Conservation (phyloP, 2,329 filamentous ascomycete species). For the Ophiostoma sp. region DNA sequence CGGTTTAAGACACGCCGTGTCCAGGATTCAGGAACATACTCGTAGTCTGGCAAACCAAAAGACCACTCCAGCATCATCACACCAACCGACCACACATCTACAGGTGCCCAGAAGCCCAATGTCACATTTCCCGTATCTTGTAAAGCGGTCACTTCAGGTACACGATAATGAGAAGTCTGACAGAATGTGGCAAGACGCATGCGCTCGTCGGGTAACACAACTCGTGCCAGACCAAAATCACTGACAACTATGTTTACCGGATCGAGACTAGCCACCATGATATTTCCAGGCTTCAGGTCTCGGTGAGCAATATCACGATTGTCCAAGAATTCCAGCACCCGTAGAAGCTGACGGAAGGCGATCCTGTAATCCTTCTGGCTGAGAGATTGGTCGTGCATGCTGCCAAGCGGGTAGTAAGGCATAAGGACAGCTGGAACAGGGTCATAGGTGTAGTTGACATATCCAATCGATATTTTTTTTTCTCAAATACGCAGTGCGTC, state of each 20-base stretch:
- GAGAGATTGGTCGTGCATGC: neutral
- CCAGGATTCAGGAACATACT: too few species aligned
- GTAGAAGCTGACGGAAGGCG: conserved; percentile 13
- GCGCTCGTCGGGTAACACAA: neutral
- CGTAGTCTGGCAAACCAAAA: too few species aligned
- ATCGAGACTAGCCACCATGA: conserved; percentile 83
- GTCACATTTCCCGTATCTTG: too few species aligned
- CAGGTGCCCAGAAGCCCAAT: too few species aligned
- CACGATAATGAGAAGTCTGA: neutral
- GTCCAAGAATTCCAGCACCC: conserved; percentile 9
- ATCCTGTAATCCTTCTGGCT: neutral
- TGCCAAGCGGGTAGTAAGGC: conserved; percentile 1
- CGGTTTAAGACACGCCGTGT: too few species aligned
- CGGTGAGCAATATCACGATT: conserved; percentile 50
- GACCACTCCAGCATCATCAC: too few species aligned
- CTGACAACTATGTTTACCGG: conserved; percentile 69
- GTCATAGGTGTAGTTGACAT: neutral
- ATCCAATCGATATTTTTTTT: neutral
- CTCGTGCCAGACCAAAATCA: neutral
- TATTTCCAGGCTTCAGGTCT: conserved; percentile 71
- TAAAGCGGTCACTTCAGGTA: neutral
- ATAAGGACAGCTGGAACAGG: neutral
- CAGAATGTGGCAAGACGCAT: neutral
- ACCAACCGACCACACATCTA: too few species aligned
- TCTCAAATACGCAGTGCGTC: neutral